Conservation (phyloP, 768 basidiomycete species). For the Lactarius hengduanensis region DNA sequence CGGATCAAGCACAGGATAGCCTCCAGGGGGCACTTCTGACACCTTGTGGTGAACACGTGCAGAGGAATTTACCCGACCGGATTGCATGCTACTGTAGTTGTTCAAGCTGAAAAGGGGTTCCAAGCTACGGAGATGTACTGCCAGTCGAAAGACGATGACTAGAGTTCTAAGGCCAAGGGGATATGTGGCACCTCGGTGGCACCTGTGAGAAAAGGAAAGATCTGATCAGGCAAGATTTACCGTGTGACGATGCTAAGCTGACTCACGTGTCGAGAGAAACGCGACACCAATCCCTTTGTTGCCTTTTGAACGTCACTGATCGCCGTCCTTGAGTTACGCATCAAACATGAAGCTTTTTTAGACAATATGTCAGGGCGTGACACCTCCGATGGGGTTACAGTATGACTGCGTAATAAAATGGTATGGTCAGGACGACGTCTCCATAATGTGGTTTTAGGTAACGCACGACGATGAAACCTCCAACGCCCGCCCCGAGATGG, state of each 20-base stretch:
- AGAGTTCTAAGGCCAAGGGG: background rate
- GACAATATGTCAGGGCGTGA: conserved; percentile 49
- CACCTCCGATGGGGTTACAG: conserved; percentile 35
- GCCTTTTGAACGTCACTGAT: conserved; percentile 39
- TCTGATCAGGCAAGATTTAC: conserved; percentile 22
- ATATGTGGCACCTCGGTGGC: background rate
- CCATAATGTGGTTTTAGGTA: conserved; percentile 2
- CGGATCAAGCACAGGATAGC: background rate
- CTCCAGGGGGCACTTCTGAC: background rate
- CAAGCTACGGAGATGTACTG: background rate
- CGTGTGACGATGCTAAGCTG: conserved; percentile 35
- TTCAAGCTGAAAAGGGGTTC: background rate
- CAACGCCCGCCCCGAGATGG: conserved; percentile 51
- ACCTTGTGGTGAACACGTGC: background rate
- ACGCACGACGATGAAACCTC: conserved; percentile 49
- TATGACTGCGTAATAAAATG: conserved; percentile 45
- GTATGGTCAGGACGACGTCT: conserved; percentile 41
- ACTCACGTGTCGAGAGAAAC: background rate
- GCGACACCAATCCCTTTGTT: conserved; percentile 43
- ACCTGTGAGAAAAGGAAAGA: conserved; percentile 24
- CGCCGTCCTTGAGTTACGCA: conserved; percentile 44
- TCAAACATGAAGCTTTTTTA: conserved; percentile 25
- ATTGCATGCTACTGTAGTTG: background rate
- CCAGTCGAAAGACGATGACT: background rate
- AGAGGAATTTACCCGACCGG: background rate